Evolutionary conservation across 1,284 basidiomycete genomes (phyloP).

Genomic region (Cutaneotrichosporon daszewskae): DNA sequence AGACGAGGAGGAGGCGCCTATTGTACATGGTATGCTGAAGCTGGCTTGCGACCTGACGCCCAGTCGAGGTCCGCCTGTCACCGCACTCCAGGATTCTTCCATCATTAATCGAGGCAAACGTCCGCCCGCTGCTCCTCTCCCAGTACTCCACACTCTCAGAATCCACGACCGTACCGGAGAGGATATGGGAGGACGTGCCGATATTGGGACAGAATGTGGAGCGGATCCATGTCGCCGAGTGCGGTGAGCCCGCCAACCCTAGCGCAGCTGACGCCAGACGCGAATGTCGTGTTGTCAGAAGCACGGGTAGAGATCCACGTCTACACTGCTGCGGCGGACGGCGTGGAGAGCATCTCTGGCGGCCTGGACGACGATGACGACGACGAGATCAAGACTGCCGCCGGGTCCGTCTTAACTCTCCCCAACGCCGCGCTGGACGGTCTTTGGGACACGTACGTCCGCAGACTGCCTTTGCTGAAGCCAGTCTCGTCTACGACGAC

Average conservation of each 20-base stretch:
- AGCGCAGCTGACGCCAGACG: not conserved
- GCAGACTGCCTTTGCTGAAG: not conserved
- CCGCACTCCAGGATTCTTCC: not conserved
- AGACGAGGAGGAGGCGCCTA: slow-evolving; percentile 6
- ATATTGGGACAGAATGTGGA: slow-evolving; percentile 71
- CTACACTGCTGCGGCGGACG: slow-evolving; percentile 68
- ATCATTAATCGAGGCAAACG: slow-evolving; percentile 1
- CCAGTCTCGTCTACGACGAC: slow-evolving; percentile 78
- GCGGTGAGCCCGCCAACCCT: slow-evolving; percentile 41
- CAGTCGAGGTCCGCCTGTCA: slow-evolving; percentile 70
- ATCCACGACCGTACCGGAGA: slow-evolving; percentile 3
- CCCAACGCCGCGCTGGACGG: slow-evolving; percentile 80
- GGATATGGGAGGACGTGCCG: slow-evolving; percentile 50
- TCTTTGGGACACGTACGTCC: slow-evolving; percentile 61
- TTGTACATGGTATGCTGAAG: slow-evolving; percentile 28
- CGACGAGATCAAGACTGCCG: slow-evolving; percentile 70
- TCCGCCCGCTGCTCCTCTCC: slow-evolving; percentile 4
- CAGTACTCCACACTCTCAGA: slow-evolving; percentile 1
- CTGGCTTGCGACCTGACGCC: not conserved
- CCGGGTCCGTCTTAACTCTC: slow-evolving; percentile 78
- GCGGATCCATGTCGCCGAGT: slow-evolving; percentile 66
- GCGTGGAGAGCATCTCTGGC: slow-evolving; percentile 61
- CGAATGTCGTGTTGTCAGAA: slow-evolving; percentile 20
- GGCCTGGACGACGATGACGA: slow-evolving; percentile 54
- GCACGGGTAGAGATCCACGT: slow-evolving; percentile 79